Evolutionary conservation across 2,329 filamentous ascomycete genomes (phyloP), one percentile per base, ranked within the genome.

Genomic region (Arthrobotrys conoides): DNA sequence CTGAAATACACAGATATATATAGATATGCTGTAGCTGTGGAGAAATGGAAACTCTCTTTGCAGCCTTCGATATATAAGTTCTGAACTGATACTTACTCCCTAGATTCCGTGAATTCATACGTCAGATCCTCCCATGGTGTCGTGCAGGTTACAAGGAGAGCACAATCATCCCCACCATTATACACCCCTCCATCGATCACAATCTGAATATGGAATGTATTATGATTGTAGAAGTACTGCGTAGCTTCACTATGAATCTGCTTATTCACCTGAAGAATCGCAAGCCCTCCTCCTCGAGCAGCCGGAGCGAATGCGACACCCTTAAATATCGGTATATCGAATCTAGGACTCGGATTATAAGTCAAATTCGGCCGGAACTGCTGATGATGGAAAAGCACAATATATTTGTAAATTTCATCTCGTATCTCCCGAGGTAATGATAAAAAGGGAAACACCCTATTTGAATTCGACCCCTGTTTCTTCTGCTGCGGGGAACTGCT

Each of bases 391-490:
- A 69, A 76, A n/a, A 49, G 24, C 8, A 76, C 22, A 33, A 76
- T 22, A 36, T 76, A 76, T n/a, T 65, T 70, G 46, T 76, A 76
- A 14, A 76, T 76, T 49, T 76, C 71, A n/a, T 76, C 71, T 24
- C 71, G 41, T 36, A 76, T 76, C 55, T 76, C 65, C 16, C 65
- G 65, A n/a, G 71, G 71, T 16, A 76, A 24, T 16, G 65, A 24
- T 12, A 76, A 36, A 49, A 76, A 76, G 16, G 65, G 64, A 22
- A 76, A 76, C 18, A 55, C 36, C 14, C 55, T n/a, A 64, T 41
- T 16, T 6, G 57, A 27, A 64, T 41, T 16, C 5, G 57, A 27
- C 22, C 57, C 57, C 36, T 61, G 46, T 33, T 33, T 65, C 57
- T 18, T 53, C 27, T 41, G 63, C 63, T 36, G 64, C 64, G 64